Percentiles rank a stretch among this genome's conserved stretches.
These are phyloP conservation scores for Kazachstania sp. DNA, from an alignment of 1,139 yeast genomes.

Conservation along the genomic window DNA sequence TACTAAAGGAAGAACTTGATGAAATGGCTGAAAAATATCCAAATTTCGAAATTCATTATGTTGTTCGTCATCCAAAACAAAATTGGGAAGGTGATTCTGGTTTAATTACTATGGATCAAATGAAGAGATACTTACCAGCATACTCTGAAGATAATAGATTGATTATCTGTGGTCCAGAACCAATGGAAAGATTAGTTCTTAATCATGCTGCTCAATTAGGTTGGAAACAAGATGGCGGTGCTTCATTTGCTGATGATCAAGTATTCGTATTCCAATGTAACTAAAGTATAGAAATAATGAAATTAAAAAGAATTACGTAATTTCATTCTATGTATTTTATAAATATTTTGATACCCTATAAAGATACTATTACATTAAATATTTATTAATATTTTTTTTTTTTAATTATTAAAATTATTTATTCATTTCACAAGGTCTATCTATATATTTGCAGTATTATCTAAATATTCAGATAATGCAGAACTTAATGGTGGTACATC, in stretches of 20 bases:
- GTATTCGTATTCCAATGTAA: slow-evolving; percentile 53
- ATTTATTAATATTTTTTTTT: background rate
- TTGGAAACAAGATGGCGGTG: slow-evolving; percentile 46
- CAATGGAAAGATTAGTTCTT: slow-evolving; percentile 48
- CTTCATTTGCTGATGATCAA: slow-evolving; percentile 50
- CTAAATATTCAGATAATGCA: slow-evolving; percentile 28
- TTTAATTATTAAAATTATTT: background rate
- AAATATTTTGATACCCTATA: background rate
- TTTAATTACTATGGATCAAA: slow-evolving; percentile 48
- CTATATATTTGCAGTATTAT: slow-evolving; percentile 24
- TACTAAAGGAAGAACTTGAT: slow-evolving; percentile 61
- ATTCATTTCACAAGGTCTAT: background rate
- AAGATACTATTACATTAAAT: background rate
- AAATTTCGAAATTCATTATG: slow-evolving; percentile 46
- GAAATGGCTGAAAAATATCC: slow-evolving; percentile 58
- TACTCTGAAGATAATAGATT: slow-evolving; percentile 44
- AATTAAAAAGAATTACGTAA: too few relatives aligned
- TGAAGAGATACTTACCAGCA: slow-evolving; percentile 43
- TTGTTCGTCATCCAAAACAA: slow-evolving; percentile 34
- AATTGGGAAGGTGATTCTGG: slow-evolving; percentile 56
- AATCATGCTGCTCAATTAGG: slow-evolving; percentile 50
- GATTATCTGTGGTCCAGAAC: slow-evolving; percentile 71
- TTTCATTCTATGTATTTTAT: too few relatives aligned
- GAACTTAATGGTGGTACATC: slow-evolving; percentile 29
- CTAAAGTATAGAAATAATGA: too few relatives aligned